phyloP scores from a whole-genome alignment of 2,329 filamentous ascomycete species.

The Ceratocystis lukuohia region DNA sequence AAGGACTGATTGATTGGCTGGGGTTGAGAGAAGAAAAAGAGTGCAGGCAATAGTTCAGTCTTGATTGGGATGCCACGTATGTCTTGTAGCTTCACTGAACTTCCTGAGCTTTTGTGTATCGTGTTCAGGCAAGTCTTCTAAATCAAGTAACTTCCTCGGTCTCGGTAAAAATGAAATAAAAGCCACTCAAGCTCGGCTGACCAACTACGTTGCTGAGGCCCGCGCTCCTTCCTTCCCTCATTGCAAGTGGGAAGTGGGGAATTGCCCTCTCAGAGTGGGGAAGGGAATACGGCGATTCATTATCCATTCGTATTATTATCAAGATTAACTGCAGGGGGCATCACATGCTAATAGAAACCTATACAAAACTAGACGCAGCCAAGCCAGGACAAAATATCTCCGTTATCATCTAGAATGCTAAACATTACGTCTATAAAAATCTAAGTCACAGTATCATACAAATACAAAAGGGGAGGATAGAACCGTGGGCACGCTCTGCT shows the following conservation, averaged over 20 bases:
- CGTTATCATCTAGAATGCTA: neutral
- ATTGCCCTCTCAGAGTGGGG: neutral
- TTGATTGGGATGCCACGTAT: neutral
- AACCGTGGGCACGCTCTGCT: neutral
- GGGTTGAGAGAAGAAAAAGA: neutral
- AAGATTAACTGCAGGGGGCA: no score
- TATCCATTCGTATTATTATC: no score
- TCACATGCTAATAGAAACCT: no score
- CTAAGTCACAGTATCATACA: neutral
- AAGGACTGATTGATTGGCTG: neutral
- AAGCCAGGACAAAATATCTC: no score
- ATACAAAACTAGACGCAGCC: no score
- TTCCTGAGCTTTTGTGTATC: neutral
- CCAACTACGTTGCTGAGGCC: neutral
- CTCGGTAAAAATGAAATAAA: neutral
- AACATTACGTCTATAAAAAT: neutral
- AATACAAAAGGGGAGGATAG: neutral
- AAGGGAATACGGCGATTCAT: neutral
- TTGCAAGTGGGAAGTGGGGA: neutral
- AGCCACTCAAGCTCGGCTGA: neutral
- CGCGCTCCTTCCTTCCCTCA: neutral
- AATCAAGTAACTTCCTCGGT: neutral
- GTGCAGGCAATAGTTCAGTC: no score
- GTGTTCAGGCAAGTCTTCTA: neutral
- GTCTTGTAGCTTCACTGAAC: neutral